A percentile compares a stretch with the other conserved stretches of the same genome.
Conservation (phyloP, 1,139 yeast genomes). For the Candida tunisiensis region DNA sequence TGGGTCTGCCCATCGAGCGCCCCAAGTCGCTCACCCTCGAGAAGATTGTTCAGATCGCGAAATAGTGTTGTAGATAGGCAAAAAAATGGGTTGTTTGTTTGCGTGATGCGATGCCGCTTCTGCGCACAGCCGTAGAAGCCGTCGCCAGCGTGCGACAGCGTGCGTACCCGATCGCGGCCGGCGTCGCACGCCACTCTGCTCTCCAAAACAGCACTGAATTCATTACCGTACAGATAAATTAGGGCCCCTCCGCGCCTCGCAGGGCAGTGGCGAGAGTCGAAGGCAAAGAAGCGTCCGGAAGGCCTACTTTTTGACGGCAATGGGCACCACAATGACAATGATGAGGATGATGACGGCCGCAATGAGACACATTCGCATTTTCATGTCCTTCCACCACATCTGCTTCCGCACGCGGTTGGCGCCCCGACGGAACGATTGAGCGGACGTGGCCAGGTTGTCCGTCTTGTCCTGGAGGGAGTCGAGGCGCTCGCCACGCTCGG, state of each 20-base stretch:
- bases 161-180: too few relatives aligned
- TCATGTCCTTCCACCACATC: conserved; percentile 99
- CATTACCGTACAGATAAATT: too few relatives aligned
- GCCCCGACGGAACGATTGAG: conserved; percentile 92
- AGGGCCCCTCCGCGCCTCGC: too few relatives aligned
- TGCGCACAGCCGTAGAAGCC: too few relatives aligned
- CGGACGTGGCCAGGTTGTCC: conserved; percentile 81
- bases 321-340: conserved; percentile 75
- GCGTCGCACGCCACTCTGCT: too few relatives aligned
- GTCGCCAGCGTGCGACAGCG: too few relatives aligned
- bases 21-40: conserved; percentile 85
- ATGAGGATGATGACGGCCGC: conserved; percentile 67
- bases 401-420: conserved; percentile 96
- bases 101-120: too few relatives aligned
- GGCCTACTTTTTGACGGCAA: conserved; percentile 42
- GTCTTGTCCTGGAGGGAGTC: conserved; percentile 91
- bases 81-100: too few relatives aligned
- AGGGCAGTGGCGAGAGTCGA: too few relatives aligned
- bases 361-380: conserved; percentile 86
- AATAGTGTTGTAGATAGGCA: too few relatives aligned
- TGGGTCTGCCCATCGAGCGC: conserved; percentile 93
- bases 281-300: too few relatives aligned
- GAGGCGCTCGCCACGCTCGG: conserved; percentile 87
- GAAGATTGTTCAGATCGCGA: conserved; percentile 14
- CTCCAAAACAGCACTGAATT: too few relatives aligned